Evolutionary conservation across 2,329 filamentous ascomycete species (phyloP), one percentile per base, ranked within the genome.

Genomic region (Cordyceps javanica): DNA sequence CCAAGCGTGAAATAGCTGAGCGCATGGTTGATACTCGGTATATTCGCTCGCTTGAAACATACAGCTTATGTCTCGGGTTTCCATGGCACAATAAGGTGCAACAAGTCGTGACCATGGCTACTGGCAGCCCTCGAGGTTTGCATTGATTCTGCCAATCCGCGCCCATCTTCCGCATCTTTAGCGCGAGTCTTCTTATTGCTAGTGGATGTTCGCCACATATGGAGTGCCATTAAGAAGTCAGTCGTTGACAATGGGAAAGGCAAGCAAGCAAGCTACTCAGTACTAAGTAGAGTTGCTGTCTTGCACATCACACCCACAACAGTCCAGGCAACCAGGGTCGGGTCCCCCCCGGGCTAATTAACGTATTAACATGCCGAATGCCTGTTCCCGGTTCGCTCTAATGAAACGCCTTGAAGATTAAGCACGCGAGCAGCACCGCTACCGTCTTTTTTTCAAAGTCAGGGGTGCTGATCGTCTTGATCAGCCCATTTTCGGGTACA

Each of bases 361-460:
- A 23, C 34, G 41, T 44, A 34, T n/a, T n/a, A n/a, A n/a, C n/a
- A n/a, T n/a, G n/a, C n/a, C n/a, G n/a, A n/a, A n/a, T n/a, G n/a
- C 28, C 39, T 54, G 51, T 34, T 45, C 38, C 50, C 16, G 26
- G 26, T 25, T 38, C 36, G 36, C 23, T 30, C 30, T 36, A 50
- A n/a, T 25, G 13, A 34, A 23, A 50, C 30, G 23, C 36, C 38
- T 9, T 42, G 30, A 34, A 28, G 30, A 38, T 34, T 55, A 30
- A 46, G 52, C 52, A 55, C 52, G 52, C 52, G 41, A 55, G 52
- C 41, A 55, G 16, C 13, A 32, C 38, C 19, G 13, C 45, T 21
- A 30, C 50, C 28, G 28, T 30, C 14, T 28, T 11, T 36, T 32
- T 53, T n/a, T n/a, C 28, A 11, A 44, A 23, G 38, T 21, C 13